A percentile compares a stretch with the other conserved stretches of the same genome.
Evolutionary conservation across 2,329 filamentous ascomycete genomes (phyloP).

Genomic region (Phyllosticta capitalensis): DNA sequence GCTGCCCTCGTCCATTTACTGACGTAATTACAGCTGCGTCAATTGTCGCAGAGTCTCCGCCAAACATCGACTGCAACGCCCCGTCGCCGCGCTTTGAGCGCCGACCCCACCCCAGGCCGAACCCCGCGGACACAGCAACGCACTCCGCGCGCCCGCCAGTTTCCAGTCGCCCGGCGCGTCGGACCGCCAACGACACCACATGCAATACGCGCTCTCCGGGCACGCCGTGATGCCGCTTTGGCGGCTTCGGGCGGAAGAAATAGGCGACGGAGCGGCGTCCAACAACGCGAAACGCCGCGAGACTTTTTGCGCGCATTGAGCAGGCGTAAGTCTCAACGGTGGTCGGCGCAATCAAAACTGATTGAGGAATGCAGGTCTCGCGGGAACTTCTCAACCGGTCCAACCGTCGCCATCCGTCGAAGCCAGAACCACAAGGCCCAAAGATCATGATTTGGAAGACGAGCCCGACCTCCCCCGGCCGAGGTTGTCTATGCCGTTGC

Average conservation of each 20-base stretch:
- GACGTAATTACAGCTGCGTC: constrained; percentile 18
- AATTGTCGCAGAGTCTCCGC: constrained; percentile 20
- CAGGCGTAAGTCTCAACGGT: constrained; percentile 30
- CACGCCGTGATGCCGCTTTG: constrained; percentile 40
- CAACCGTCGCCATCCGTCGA: constrained; percentile 37
- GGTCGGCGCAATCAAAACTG: constrained; percentile 19
- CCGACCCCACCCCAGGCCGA: constrained; percentile 21
- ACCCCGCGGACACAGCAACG: constrained; percentile 25
- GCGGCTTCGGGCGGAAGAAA: constrained; percentile 38
- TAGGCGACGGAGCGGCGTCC: constrained; percentile 37
- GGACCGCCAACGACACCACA: constrained; percentile 45
- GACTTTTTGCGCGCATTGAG: constrained; percentile 45
- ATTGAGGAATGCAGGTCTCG: constrained; percentile 30
- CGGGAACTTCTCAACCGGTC: constrained; percentile 37
- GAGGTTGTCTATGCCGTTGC: constrained; percentile 32
- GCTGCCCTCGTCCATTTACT: background rate
- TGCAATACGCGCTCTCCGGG: constrained; percentile 45
- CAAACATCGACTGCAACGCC: constrained; percentile 25
- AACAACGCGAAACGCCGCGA: constrained; percentile 46
- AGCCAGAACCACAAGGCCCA: constrained; percentile 24
- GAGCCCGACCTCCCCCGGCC: constrained; percentile 35
- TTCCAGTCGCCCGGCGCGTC: constrained; percentile 18
- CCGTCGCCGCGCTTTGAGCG: constrained; percentile 24
- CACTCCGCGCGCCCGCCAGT: constrained; percentile 27
- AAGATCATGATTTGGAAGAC: constrained; percentile 38